Evolutionary conservation across 176 grass and related monocot genomes (phyloP).

Genomic region (Oropetium thomaeum): DNA sequence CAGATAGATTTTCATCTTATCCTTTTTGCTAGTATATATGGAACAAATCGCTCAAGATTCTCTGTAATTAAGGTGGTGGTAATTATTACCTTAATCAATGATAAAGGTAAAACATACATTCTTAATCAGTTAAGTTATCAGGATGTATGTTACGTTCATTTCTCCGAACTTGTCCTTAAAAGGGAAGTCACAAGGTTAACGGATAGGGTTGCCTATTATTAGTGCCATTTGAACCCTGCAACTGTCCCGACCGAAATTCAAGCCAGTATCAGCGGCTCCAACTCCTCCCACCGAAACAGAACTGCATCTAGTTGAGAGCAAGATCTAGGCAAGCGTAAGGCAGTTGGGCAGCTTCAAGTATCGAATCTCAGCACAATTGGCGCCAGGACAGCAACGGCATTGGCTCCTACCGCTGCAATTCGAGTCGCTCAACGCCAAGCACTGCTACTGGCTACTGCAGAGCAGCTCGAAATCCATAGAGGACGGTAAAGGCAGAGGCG

Average conservation of each 20-base stretch:
- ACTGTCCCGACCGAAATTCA: slow-evolving; percentile 9
- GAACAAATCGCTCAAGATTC: no score
- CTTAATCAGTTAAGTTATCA: neutral
- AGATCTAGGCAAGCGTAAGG: slow-evolving; percentile 24
- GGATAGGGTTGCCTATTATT: slow-evolving; percentile 3
- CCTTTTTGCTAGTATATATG: no score
- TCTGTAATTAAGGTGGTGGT: no score
- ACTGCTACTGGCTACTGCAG: neutral
- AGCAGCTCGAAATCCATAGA: slow-evolving; percentile 2
- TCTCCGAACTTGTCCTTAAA: neutral
- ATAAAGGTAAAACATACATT: no score
- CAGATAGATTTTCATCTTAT: no score
- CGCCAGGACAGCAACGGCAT: slow-evolving; percentile 6
- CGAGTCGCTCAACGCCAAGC: neutral
- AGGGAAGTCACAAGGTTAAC: neutral
- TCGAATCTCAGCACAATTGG: neutral
- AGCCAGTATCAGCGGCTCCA: neutral
- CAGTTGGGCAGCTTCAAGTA: neutral
- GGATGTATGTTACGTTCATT: neutral
- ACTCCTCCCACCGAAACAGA: neutral
- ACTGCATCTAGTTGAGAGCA: slow-evolving; percentile 10
- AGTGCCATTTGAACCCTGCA: neutral
- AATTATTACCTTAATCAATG: no score
- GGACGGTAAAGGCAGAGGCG: neutral
- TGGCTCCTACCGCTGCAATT: neutral